Base-by-base conservation (phyloP, 768 basidiomycete species). In the Lactarius sanguifluus region DNA sequence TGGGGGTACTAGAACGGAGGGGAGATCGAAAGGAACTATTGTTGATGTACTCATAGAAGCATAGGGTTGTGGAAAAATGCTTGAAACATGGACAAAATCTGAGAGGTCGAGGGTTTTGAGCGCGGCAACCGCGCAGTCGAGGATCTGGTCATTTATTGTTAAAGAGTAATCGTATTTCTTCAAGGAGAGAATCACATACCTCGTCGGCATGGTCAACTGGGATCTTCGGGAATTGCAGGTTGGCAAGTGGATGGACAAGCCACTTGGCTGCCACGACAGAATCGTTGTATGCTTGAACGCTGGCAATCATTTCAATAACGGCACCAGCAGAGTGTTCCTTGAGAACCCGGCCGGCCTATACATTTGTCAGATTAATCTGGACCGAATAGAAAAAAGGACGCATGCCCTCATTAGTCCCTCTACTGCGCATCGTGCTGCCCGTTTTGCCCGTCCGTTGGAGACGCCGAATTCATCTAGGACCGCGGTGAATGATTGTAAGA, bases 401-500 rank as follows among this genome's bases (percentile, higher is more conserved):
- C 84, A 57, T 69, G 88, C 87, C 64, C 91, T 88, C 75, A 94
- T 84, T 0, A 94, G 77, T 10, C 90, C 90, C 76, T 94, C 92
- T 6, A 86, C 88, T 12, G 91, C 90, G 75, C 92, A 92, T 12
- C 92, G 76, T 0, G 88, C 91, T 0, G 92, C 91, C 56, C 86
- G 83, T 76, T 92, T 89, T 2, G 90, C 92, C 20, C 93, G 85
- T n/a, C 88, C 86, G 69, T 90, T 86, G 5, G 92, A 93, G 2
- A 92, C 91, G 57, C 90, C 91, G 64, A 95, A 93, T 73, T 95
- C 94, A 72, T 94, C 92, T 23, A 97, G 80, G 3, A 96, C 96
- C 1, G 89, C 82, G 3, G 88, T 86, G 75, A 97, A 92, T 0
- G 94, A 90, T 69, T 89, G 87, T 30, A 97, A 82, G 34, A 97